A percentile compares a stretch with the other conserved stretches of the same genome.
Evolutionary conservation across 2,329 filamentous ascomycete genomes (phyloP).

Genomic region (Claviceps pazoutovae): DNA sequence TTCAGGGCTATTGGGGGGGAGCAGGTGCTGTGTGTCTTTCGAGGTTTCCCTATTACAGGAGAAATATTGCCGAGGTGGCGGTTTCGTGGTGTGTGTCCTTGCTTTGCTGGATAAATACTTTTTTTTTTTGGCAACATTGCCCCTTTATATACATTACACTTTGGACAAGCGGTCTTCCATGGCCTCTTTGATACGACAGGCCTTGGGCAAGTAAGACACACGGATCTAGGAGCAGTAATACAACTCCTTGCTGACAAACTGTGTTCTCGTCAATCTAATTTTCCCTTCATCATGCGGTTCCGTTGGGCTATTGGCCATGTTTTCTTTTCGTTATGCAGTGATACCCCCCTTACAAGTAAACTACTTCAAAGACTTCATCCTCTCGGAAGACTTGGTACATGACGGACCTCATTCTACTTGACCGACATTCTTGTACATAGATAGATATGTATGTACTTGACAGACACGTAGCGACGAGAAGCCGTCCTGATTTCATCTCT

Average conservation of each 20-base stretch:
- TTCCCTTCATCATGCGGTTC: constrained; percentile 9
- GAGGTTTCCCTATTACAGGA: constrained; percentile 9
- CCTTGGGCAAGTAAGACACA: background rate
- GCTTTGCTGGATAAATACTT: constrained; percentile 11
- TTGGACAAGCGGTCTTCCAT: constrained; percentile 13
- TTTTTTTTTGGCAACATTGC: constrained; percentile 5
- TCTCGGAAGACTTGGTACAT: too few species aligned
- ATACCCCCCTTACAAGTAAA: constrained; percentile 16
- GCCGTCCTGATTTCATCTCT: too few species aligned
- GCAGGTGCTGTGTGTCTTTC: constrained; percentile 9
- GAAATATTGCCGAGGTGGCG: constrained; percentile 2
- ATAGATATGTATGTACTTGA: too few species aligned
- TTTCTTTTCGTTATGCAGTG: constrained; percentile 19
- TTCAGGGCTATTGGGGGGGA: constrained; percentile 1
- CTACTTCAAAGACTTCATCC: too few species aligned
- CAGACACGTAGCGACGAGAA: too few species aligned
- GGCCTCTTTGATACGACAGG: background rate
- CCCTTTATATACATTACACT: constrained; percentile 6
- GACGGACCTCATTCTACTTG: too few species aligned
- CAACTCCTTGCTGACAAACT: background rate
- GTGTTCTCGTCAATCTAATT: background rate
- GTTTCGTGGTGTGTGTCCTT: constrained; percentile 8
- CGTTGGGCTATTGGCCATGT: constrained; percentile 8
- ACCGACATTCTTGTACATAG: too few species aligned
- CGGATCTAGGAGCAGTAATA: background rate